Evolutionary conservation across 257 asterid genomes (phyloP), one percentile per base, ranked within the genome.

Genomic region (Gentiana macrophylla): DNA sequence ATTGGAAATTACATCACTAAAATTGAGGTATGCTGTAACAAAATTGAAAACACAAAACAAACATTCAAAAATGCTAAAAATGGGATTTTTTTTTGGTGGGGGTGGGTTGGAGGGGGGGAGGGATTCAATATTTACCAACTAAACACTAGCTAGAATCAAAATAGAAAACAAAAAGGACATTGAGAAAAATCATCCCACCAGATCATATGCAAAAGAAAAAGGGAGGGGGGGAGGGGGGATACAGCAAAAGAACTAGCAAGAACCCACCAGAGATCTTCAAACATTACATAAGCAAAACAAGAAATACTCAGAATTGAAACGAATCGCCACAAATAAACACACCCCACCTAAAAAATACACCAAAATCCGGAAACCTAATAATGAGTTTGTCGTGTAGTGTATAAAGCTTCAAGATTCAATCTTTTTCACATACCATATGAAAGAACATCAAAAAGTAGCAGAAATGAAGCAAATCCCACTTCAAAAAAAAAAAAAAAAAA

Each of bases 241-340:
- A 41, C 46, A 55, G 52, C 37, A 66, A 63, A 47, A 56, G 55
- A 53, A 38, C 32, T 48, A 35, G 44, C 38, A 62, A 53, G 50
- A 37, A 34, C 61, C 67, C 62, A 37, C 33, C 41, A 36, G 62
- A 55, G 70, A 62, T 67, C 60, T 58, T 32, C 69, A 54, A 1
- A 37, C 3, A 47, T 12, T 57, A 45, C 37, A 56, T 43, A 35
- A 55, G 37, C 47, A 53, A 57, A 33, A 12, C 49, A 33, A 47
- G 32, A 33, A 11, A 37, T 51, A 48, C 50, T 52, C 2, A 8
- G 47, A 51, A 38, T 15, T 51, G 43, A 9, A 64, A 33, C 24
- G 24, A 15, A 64, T 37, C 7, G 49, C 37, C 8, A 37, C 53
- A 50, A 37, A 13, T 7, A 12, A 44, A 55, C 32, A 35, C 24